Evolutionary conservation across 1,139 yeast genomes (phyloP), one percentile per base, ranked within the genome.

Genomic region (Pichia sp.): DNA sequence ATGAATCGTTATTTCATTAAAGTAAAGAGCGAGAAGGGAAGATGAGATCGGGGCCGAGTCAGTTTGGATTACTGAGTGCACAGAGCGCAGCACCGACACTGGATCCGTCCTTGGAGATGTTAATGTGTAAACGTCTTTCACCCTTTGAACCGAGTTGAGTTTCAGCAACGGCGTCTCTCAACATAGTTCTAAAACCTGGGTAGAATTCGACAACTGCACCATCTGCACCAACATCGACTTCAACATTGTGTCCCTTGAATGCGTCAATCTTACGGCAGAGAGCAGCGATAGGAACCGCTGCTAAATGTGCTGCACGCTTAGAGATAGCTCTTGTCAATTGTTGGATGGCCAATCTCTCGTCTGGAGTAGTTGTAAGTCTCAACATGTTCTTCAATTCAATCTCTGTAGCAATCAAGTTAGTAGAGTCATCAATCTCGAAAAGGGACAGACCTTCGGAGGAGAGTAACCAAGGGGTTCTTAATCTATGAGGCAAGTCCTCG

Each of bases 71-170:
- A 34, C 55, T 49, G 33, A 67, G 50, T 5, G 96, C 96, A 62
- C 95, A 84, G 43, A 88, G 68, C 1, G 96, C 96, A 35, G 96
- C 96, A 47, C 97, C 97, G 29, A 87, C 95, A 43, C 96, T 95
- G 41, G 93, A 79, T 32, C 97, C 97, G 55, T 88, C 97, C 57
- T 85, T 83, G 28, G 96, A 93, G 49, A 87, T 78, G 45, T 76
- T 79, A 46, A 88, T 64, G 46, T 74, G 77, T 32, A 86, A 66
- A 49, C 82, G 75, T 58, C 83, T 77, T 47, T 72, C 73, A 45
- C 79, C 78, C 28, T 83, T 82, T 30, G 78, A 65, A 41, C 86
- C 84, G 24, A 88, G 73, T 49, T 79, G 76, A 30, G 86, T 76
- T 47, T 72, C 55, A 1, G 77, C 66, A 42, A 87, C 63, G 0